Base-by-base conservation (phyloP, 371 early-diverging fungal species). In the Mucor velutinosus region DNA sequence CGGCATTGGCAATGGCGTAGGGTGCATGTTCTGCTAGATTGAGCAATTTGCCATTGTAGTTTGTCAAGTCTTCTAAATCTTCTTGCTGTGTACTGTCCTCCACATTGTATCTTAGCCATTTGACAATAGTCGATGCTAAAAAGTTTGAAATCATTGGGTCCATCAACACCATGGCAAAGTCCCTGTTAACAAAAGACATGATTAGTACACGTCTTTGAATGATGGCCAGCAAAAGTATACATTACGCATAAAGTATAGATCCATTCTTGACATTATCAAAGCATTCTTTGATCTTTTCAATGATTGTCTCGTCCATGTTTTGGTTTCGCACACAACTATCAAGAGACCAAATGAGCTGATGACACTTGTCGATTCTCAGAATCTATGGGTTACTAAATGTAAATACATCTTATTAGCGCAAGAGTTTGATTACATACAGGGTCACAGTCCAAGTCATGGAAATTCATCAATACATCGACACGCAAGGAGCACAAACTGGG, bases 301-400 rank as follows among this genome's bases (percentile, higher is more conserved):
- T 84, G 53, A 89, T 87, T 2, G 77, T 71, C 19, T 88, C 86
- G 72, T 92, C 90, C 89, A 90, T 86, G 21, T 76, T 78, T 64
- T 89, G 85, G 51, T 82, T 87, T 21, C 81, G 83, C 17, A 89
- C 83, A 59, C 90, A 90, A 11, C 86, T 90, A 69, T 92, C 91
- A 32, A 92, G 73, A 19, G 87, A 83, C 88, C 89, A 88, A 12
- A 86, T 88, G 23, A 92, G 72, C 17, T 79, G 81, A 65, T 88
- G 86, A 60, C 89, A 89, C 37, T 81, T 66, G 62, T 91, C 92
- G 41, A 67, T 73, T 25, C 76, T 70, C 17, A 78, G 77, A 14
- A 67, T 67, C 67, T 41, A 61, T 5, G 1, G 17, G 3, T 41
- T 41, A 41, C n/a, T 14, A 17, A 3, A 6, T 39, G 11, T 39